Conservation (phyloP, 805 yeast species). For the Yamadazyma akitaensis region DNA sequence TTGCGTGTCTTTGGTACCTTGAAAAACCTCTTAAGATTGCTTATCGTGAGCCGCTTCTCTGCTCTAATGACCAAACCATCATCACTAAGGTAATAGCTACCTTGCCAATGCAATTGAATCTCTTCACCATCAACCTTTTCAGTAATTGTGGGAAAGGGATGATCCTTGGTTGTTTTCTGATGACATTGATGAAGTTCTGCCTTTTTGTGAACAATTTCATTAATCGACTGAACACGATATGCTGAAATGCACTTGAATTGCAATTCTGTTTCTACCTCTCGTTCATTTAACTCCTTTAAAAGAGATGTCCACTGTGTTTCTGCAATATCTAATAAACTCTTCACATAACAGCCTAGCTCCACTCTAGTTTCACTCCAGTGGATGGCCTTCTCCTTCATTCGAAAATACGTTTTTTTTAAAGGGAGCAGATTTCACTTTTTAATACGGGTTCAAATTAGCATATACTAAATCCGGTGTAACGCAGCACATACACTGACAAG, state of each 20-base stretch:
- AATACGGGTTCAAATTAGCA: background rate
- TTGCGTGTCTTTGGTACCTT: background rate
- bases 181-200: too few relatives aligned
- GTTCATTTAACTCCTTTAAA: background rate
- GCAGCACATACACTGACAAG: too few relatives aligned
- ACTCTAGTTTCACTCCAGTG: background rate
- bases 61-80: slow-evolving; percentile 1
- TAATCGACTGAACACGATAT: background rate
- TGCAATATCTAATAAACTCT: background rate
- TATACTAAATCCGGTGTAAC: background rate
- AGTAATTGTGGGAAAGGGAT: background rate
- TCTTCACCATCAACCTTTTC: background rate
- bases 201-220: too few relatives aligned
- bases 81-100: slow-evolving; percentile 1
- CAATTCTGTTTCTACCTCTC: background rate
- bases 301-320: background rate
- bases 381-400: background rate
- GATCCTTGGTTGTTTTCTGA: background rate
- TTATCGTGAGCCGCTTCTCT: background rate
- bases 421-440: background rate
- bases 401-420: background rate
- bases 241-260: background rate
- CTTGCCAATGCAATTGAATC: slow-evolving; percentile 1
- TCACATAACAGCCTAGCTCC: background rate
- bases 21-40: background rate